Evolutionary conservation across 1,284 basidiomycete species (phyloP), one percentile per base, ranked within the genome.

Genomic region (Ganoderma multipileum): DNA sequence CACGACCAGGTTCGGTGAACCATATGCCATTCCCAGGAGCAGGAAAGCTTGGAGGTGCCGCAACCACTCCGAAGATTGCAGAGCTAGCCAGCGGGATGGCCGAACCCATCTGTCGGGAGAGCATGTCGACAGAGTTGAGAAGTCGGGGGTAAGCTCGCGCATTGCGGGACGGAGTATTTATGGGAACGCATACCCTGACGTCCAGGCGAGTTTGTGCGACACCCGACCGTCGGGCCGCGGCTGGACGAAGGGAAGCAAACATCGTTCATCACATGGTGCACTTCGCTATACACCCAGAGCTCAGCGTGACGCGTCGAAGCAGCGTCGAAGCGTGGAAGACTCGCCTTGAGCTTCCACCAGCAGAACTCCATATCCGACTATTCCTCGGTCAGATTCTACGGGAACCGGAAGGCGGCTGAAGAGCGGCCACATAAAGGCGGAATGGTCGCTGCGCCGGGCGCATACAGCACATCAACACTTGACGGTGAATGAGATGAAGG

Each of bases 21-120:
- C 91, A 93, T 23, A 93, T 79, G 1, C 87, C 90, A 78, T 93
- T 93, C 11, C 91, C 91, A 18, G 88, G 88, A 3, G 80, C 73
- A 1, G 91, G 92, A 74, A 93, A 91, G 11, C 83, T 84, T 14
- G 83, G 68, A 39, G 89, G 89, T 14, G 83, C 79, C 28, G 76
- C 72, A 16, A 68, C 39, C 2, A 57, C 71, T 3, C 69, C 12
- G 3, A 67, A 69, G n/a, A 68, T 16, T 0, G 65, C 57, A 18
- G 67, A 41, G 16, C 67, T 12, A 11, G 47, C 64, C 14, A 75
- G 42, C 2, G 54, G 55, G 26, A 66, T 33, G 42, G 62, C 60
- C 55, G 63, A 57, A 55, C 60, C 67, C 68, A 47, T 65, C 28
- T 67, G 68, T 12, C 62, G 50, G 26, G 47, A 33, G 20, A 61